A percentile compares a stretch with the other conserved stretches of the same genome.
These are phyloP conservation scores for Kwoniella dendrophila DNA, from an alignment of 768 basidiomycete genomes.

Conservation along the genomic window DNA sequence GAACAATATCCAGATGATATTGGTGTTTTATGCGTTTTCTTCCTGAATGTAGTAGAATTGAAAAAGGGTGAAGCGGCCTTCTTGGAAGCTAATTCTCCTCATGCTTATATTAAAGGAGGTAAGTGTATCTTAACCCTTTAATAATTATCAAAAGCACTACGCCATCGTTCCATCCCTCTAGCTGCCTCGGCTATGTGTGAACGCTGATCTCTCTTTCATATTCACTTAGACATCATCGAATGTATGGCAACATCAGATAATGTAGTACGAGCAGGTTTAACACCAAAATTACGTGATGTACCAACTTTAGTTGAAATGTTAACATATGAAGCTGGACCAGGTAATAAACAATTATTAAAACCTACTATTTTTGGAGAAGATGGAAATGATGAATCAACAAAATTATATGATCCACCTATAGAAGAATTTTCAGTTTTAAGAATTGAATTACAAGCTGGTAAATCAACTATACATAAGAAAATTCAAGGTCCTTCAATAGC, in stretches of 20 bases:
- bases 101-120: conserved; percentile 95
- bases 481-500: conserved; percentile 82
- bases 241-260: conserved; percentile 73
- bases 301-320: conserved; percentile 82
- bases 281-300: conserved; percentile 93
- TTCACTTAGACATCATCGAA: conserved; percentile 82
- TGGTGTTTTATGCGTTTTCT: conserved; percentile 85
- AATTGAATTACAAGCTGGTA: conserved; percentile 60
- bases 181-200: neutral
- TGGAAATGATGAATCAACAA: conserved; percentile 54
- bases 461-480: conserved; percentile 63
- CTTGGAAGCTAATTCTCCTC: conserved; percentile 92
- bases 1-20: conserved; percentile 86
- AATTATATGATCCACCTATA: conserved; percentile 86
- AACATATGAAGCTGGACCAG: conserved; percentile 75
- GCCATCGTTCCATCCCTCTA: neutral
- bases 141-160: neutral
- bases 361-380: conserved; percentile 62
- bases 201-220: conserved; percentile 4
- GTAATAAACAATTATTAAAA: conserved; percentile 69
- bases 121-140: conserved; percentile 37
- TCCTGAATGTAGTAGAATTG: conserved; percentile 83
- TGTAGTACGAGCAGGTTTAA: conserved; percentile 96
- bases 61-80: conserved; percentile 87
- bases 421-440: conserved; percentile 88